Evolutionary conservation across 2,329 filamentous ascomycete genomes (phyloP).

Genomic region (Albifimbria verrucaria): DNA sequence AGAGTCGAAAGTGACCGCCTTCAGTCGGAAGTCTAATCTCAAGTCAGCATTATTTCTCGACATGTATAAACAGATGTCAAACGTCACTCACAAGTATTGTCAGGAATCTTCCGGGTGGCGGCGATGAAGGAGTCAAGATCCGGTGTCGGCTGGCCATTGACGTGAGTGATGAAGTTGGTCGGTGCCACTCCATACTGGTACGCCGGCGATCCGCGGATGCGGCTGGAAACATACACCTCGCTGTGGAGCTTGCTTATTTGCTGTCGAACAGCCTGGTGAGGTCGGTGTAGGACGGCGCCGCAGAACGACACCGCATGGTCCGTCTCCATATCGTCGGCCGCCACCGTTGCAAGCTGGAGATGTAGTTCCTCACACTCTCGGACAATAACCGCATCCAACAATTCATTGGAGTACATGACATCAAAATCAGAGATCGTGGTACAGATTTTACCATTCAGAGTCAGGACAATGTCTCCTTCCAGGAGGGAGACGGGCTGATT

Average conservation of each 20-base stretch:
- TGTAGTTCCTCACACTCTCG: slow-evolving; percentile 77
- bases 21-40: slow-evolving; percentile 81
- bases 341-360: slow-evolving; percentile 78
- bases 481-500: slow-evolving; percentile 57
- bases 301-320: slow-evolving; percentile 91
- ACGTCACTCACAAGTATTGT: slow-evolving; percentile 74
- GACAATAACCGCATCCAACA: slow-evolving; percentile 80
- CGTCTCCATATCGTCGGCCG: slow-evolving; percentile 88
- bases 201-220: slow-evolving; percentile 76
- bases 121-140: slow-evolving; percentile 77
- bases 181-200: slow-evolving; percentile 91
- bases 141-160: slow-evolving; percentile 83
- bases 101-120: slow-evolving; percentile 82
- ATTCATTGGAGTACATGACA: slow-evolving; percentile 88
- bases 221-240: slow-evolving; percentile 91
- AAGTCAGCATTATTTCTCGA: slow-evolving; percentile 10
- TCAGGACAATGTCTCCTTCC: slow-evolving; percentile 91
- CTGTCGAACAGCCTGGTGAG: slow-evolving; percentile 93
- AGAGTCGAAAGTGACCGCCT: slow-evolving; percentile 97
- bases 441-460: slow-evolving; percentile 86
- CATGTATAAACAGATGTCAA: no score
- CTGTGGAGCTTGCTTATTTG: slow-evolving; percentile 96
- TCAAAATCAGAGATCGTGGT: slow-evolving; percentile 92
- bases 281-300: slow-evolving; percentile 86
- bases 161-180: slow-evolving; percentile 96